A percentile compares a stretch with the other conserved stretches of the same genome.
phyloP scores from a whole-genome alignment of 805 yeast species.

The Huiozyma sinensis region DNA sequence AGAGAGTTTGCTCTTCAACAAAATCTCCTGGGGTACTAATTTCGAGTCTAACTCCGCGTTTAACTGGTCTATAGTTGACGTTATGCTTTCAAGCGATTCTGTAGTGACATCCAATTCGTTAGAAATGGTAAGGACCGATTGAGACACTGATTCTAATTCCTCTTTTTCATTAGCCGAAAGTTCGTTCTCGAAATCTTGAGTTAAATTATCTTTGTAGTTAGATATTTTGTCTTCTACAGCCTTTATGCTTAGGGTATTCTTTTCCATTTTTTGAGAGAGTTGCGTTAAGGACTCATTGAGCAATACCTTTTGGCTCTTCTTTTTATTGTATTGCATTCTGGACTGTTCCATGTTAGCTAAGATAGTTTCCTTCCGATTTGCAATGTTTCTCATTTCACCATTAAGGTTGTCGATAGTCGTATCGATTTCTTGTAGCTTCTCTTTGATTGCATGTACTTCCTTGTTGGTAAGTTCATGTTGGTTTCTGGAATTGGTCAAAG shows the following conservation, averaged over 20 bases:
- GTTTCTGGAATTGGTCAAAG: conserved; percentile 39
- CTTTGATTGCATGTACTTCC: conserved; percentile 35
- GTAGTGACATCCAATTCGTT: conserved; percentile 31
- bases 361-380: conserved; percentile 35
- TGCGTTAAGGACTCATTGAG: conserved; percentile 35
- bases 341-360: conserved; percentile 34
- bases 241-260: conserved; percentile 28
- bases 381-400: conserved; percentile 30
- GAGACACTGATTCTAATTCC: conserved; percentile 33
- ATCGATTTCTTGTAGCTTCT: conserved; percentile 37
- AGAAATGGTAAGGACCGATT: conserved; percentile 35
- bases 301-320: conserved; percentile 33
- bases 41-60: conserved; percentile 52
- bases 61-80: conserved; percentile 22
- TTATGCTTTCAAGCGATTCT: conserved; percentile 16
- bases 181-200: conserved; percentile 42
- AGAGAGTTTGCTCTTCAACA: conserved; percentile 23
- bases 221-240: conserved; percentile 30
- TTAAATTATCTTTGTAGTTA: conserved; percentile 40
- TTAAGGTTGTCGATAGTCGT: conserved; percentile 41
- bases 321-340: conserved; percentile 33
- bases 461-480: conserved; percentile 16
- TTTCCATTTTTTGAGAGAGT: conserved; percentile 28
- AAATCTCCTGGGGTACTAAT: conserved; percentile 41
- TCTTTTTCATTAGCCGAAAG: conserved; percentile 41